These are phyloP conservation scores for Cucurbita argyrosperma DNA, from an alignment of 306 rosid species.

Conservation along the genomic window DNA sequence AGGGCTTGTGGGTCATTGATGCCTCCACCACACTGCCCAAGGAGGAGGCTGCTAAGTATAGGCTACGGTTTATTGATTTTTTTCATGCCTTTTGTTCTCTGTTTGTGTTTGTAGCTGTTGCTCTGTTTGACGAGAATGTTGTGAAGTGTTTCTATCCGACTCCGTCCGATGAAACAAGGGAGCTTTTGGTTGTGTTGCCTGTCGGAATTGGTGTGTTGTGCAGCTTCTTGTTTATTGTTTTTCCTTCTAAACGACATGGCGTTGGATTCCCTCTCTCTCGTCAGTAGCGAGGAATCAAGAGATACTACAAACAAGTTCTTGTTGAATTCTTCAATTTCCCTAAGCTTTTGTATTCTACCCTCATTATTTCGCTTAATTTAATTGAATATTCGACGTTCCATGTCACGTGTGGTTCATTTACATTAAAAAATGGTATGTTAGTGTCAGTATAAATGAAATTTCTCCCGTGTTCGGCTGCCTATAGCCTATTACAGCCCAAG, in stretches of 20 bases:
- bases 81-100: conserved; percentile 48
- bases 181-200: conserved; percentile 47
- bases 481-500: too few species aligned
- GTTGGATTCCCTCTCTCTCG: conserved; percentile 68
- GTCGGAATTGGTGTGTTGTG: conserved; percentile 47
- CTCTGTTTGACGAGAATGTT: conserved; percentile 49
- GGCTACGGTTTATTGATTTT: conserved; percentile 36
- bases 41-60: conserved; percentile 31
- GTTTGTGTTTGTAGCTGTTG: conserved; percentile 55
- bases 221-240: conserved; percentile 40
- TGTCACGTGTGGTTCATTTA: too few species aligned
- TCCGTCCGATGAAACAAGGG: conserved; percentile 40
- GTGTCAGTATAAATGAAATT: too few species aligned
- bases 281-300: neutral
- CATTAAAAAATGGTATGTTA: too few species aligned
- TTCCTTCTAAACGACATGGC: conserved; percentile 62
- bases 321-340: neutral
- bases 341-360: neutral
- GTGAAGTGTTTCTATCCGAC: conserved; percentile 50
- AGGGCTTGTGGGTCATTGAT: conserved; percentile 55
- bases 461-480: too few species aligned
- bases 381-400: neutral
- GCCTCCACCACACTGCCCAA: conserved; percentile 28
- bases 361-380: neutral
- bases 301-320: neutral